These are phyloP conservation scores for Pulicaria dysenterica DNA, from an alignment of 129 eudicot genomes.

Conservation along the genomic window DNA sequence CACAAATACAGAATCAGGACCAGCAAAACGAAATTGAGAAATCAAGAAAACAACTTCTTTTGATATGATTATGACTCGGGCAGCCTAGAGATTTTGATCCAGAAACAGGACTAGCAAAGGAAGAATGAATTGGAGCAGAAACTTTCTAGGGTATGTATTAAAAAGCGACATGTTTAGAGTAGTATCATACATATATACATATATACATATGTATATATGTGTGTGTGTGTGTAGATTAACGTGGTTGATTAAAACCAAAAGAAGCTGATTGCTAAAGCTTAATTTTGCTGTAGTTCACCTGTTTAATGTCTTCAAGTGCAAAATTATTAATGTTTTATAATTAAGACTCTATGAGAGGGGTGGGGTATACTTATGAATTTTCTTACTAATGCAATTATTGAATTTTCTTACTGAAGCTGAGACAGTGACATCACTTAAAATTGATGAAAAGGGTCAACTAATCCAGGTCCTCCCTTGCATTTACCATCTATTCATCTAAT, in stretches of 20 bases:
- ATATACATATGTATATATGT: too few species aligned
- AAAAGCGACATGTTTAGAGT: not conserved
- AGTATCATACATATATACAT: not conserved
- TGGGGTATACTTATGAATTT: slow-evolving; percentile 3
- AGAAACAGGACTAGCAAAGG: too few species aligned
- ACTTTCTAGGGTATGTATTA: slow-evolving; percentile 59
- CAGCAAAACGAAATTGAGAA: not conserved
- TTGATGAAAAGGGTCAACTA: slow-evolving; percentile 70
- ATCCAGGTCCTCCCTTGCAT: slow-evolving; percentile 53
- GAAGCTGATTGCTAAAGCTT: not conserved
- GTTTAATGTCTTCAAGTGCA: not conserved
- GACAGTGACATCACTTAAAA: slow-evolving; percentile 57
- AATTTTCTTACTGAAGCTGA: slow-evolving; percentile 82
- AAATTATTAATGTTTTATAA: too few species aligned
- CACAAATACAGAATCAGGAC: not conserved
- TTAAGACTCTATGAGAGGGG: slow-evolving; percentile 5
- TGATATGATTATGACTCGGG: not conserved
- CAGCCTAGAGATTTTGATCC: slow-evolving; percentile 97
- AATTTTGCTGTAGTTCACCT: slow-evolving; percentile 4
- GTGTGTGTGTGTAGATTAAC: not conserved
- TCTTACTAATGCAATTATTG: slow-evolving; percentile 18
- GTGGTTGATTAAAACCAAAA: slow-evolving; percentile 1
- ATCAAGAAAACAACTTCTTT: not conserved
- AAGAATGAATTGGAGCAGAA: slow-evolving; percentile 66
- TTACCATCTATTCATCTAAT: slow-evolving; percentile 5